Base-by-base conservation (phyloP, 2,329 filamentous ascomycete genomes). In the Cytospora paraplurivora region DNA sequence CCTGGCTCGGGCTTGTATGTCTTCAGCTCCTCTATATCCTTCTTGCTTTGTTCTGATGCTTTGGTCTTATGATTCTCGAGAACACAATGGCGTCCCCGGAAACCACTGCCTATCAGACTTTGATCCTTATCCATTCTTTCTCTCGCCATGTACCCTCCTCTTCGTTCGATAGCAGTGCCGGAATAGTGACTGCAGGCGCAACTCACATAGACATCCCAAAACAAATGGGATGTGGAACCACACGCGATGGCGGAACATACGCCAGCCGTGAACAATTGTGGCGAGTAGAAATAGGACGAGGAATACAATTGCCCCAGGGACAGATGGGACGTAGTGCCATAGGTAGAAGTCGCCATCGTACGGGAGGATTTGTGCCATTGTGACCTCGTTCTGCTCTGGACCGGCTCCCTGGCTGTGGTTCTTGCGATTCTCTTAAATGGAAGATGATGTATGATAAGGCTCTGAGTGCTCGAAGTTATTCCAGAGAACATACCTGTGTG, bases 161-260 rank as follows among this genome's bases (percentile, higher is more conserved):
- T 27, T 27, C 27, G 27, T 27, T 27, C 27, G 27, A n/a, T 27
- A 27, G 27, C 27, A 27, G 27, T 27, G 27, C 27, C 27, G 27
- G 27, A 27, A 27, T 27, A 27, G 27, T 17, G 47, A 44, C 41
- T 59, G 32, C 35, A 32, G 19, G 1, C 33, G 27, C 15, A 10
- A 75, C 82, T 64, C 76, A 83, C 82, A 79, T 3, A 78, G 27
- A 32, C 78, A 79, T 13, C 81, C 82, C 7, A 82, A 67, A 12
- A 78, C 68, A 65, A 85, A 82, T 1, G 80, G 76, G 15, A 79
- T 74, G 69, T 81, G 82, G 69, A 82, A 86, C 76, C 78, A 83
- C 33, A 80, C 79, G 52, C 76, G 74, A 3, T 76, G 77, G 52
- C 74, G 77, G 21, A 77, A 68, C 44, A 84, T 73, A 51, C 78